Base-by-base conservation (phyloP, 345 rosid species). In the Dovyalis caffra region DNA sequence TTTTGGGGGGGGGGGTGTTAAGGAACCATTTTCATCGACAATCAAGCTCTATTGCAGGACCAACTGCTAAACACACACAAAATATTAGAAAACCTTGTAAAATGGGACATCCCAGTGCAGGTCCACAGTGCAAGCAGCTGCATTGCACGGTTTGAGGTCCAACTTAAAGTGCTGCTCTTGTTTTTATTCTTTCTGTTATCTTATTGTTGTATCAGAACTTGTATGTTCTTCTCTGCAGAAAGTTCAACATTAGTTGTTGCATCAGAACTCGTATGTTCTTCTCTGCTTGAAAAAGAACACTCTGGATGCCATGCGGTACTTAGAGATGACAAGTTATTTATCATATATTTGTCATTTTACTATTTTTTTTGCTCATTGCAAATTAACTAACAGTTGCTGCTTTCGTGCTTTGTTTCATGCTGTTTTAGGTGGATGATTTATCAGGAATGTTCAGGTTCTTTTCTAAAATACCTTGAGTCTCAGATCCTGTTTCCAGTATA, bases 271-370 rank as follows among this genome's bases (percentile, higher is more conserved):
- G 79, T 75, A 31, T 83, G 68, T 61, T 75, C 79, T 32, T 72
- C 76, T 40, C 65, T 83, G 56, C 86, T 83, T 53, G 86, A 83
- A 61, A 80, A 75, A 49, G 86, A 83, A 71, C 70, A 80, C 58
- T 72, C 86, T 73, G 81, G 83, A 33, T 84, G 82, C 20, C 84
- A 75, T 78, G 80, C 86, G 11, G 60, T 81, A 67, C 78, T 84
- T 62, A 64, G 73, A 66, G 84, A 84, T 75, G 81, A 81, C 70
- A 76, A 78, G 84, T 82, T 80, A 38, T 1, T 2, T 18, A 18
- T 8, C 12, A 21, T 6, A 38, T 29, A 5, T 18, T 20, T n/a
- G n/a, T n/a, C 16, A 43, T 37, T 9, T 2, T 2, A 5, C 23
- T 47, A 1, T 1, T 18, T 38, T 43, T 18, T 62, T 2, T 58